phyloP scores from a whole-genome alignment of 2,329 filamentous ascomycete species.

The Leptodontidium sp. region DNA sequence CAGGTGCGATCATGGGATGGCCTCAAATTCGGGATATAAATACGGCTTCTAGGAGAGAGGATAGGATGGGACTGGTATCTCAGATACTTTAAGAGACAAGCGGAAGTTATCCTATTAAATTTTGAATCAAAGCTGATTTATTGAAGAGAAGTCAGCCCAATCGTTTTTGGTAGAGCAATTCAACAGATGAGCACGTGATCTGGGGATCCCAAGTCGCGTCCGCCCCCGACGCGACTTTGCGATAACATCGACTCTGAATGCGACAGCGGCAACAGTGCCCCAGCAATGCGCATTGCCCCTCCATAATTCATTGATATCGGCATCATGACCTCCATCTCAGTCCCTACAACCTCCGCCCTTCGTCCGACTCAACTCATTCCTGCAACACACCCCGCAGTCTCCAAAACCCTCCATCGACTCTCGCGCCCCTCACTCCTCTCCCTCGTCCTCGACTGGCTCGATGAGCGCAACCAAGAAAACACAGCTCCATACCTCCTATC shows the following conservation, averaged over 20 bases:
- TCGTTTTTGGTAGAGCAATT: no score
- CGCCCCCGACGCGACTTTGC: background rate
- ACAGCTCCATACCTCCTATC: constrained; percentile 68
- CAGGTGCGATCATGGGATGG: no score
- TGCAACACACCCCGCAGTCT: constrained; percentile 67
- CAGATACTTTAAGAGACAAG: no score
- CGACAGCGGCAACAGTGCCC: constrained; percentile 3
- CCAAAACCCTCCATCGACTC: constrained; percentile 73
- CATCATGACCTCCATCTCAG: constrained; percentile 55
- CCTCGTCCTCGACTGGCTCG: constrained; percentile 80
- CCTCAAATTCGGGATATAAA: no score
- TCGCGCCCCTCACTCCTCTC: constrained; percentile 76
- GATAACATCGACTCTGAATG: background rate
- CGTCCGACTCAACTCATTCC: constrained; percentile 75
- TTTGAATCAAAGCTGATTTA: no score
- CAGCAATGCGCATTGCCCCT: background rate
- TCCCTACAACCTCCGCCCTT: constrained; percentile 76
- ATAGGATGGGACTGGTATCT: no score
- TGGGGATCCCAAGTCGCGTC: constrained; percentile 10
- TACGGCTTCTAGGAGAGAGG: no score
- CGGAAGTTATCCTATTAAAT: no score
- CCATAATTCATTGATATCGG: background rate
- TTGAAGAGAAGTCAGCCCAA: no score
- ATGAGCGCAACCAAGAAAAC: constrained; percentile 66
- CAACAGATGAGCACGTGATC: constrained; percentile 1